Percentiles rank a stretch among this genome's conserved stretches.
These are phyloP conservation scores for Barnettozyma salicaria DNA, from an alignment of 805 yeast species.

Conservation along the genomic window DNA sequence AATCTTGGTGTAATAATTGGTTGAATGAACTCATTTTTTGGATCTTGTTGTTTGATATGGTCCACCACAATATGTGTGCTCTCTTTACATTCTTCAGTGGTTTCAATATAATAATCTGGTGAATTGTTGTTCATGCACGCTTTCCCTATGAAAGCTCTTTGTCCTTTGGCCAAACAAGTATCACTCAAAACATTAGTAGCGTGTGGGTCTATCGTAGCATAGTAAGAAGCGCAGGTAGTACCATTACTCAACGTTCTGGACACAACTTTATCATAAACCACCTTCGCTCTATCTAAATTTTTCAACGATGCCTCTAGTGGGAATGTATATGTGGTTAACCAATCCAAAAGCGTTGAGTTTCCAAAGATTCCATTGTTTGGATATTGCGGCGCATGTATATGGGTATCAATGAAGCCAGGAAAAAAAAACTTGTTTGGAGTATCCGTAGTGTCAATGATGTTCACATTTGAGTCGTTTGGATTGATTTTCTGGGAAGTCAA, in stretches of 20 bases:
- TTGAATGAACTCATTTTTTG: conserved; percentile 43
- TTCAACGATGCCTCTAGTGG: conserved; percentile 72
- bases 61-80: conserved; percentile 53
- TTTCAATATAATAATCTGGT: conserved; percentile 64
- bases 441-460: conserved; percentile 30
- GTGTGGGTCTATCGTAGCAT: conserved; percentile 77
- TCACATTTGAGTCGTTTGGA: conserved; percentile 27
- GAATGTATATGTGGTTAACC: conserved; percentile 86
- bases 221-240: conserved; percentile 89
- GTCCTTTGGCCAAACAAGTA: conserved; percentile 60
- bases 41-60: conserved; percentile 50
- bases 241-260: conserved; percentile 67
- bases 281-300: conserved; percentile 46
- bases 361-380: conserved; percentile 84
- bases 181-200: conserved; percentile 77
- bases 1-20: conserved; percentile 91
- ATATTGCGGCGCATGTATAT: conserved; percentile 79
- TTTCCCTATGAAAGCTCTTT: conserved; percentile 85
- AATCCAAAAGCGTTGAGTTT: conserved; percentile 75
- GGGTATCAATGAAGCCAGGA: conserved; percentile 81
- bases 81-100: conserved; percentile 45
- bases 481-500: conserved; percentile 9
- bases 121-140: conserved; percentile 89
- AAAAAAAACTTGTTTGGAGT: conserved; percentile 53
- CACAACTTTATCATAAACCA: conserved; percentile 65